Percentiles rank a stretch among this genome's conserved stretches.
Evolutionary conservation across 192 early-diverging fungal species (phyloP).

Genomic region (Entophlyctis luteolus): DNA sequence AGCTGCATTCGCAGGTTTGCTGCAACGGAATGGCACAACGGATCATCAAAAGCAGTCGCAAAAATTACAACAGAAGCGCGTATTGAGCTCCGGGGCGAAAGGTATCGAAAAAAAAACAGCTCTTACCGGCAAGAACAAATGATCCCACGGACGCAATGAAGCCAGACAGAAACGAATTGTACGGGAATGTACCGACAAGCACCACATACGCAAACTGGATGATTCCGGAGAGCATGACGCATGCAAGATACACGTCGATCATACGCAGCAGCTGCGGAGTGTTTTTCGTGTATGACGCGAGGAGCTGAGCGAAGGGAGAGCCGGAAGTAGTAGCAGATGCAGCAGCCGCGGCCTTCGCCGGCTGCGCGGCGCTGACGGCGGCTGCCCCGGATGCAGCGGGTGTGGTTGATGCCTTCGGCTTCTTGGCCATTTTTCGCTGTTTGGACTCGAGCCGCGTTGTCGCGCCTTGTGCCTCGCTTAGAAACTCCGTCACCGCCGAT

Average conservation of each 20-base stretch:
- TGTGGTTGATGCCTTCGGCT: too few species aligned
- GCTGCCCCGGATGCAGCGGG: too few species aligned
- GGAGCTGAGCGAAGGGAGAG: conserved; percentile 29
- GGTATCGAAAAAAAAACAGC: neutral
- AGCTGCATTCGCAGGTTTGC: conserved; percentile 92
- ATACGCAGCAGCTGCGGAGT: conserved; percentile 81
- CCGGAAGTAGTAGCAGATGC: too few species aligned
- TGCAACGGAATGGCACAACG: conserved; percentile 30
- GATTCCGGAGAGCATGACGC: conserved; percentile 84
- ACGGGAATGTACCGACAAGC: conserved; percentile 88
- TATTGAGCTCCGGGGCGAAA: neutral
- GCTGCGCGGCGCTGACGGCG: too few species aligned
- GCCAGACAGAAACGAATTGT: conserved; percentile 94
- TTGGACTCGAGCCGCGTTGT: too few species aligned
- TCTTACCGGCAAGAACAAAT: conserved; percentile 82
- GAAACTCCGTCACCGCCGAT: too few species aligned
- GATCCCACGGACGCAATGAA: conserved; percentile 88
- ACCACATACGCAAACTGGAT: conserved; percentile 86
- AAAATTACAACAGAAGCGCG: too few species aligned
- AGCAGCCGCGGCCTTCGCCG: too few species aligned
- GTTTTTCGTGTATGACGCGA: conserved; percentile 48
- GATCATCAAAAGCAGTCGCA: too few species aligned
- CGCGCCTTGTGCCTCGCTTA: too few species aligned
- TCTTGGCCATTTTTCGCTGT: too few species aligned
- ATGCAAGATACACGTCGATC: conserved; percentile 90